These are phyloP conservation scores for Cyclocybe cylindracea DNA, from an alignment of 768 basidiomycete genomes.

Conservation along the genomic window DNA sequence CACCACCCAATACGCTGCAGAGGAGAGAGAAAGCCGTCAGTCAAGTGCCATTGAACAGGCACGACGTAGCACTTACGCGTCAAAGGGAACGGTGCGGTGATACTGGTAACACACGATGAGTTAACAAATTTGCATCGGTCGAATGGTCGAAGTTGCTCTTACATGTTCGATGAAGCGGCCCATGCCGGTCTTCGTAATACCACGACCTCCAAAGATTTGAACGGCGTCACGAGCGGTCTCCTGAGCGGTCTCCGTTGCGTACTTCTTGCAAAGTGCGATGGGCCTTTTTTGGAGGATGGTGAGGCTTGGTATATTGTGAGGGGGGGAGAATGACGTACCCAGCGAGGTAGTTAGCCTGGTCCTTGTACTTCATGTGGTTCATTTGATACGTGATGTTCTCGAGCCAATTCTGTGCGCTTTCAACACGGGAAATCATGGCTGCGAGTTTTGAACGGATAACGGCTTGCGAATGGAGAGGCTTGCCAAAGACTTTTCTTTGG, in stretches of 20 bases:
- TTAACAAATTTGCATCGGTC: background rate
- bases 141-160: slow-evolving; percentile 19
- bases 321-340: slow-evolving; percentile 44
- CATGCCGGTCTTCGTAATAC: slow-evolving; percentile 76
- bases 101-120: slow-evolving; percentile 39
- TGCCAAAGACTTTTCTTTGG: slow-evolving; percentile 81
- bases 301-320: background rate
- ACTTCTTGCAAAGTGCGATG: slow-evolving; percentile 81
- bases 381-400: slow-evolving; percentile 89
- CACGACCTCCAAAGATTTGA: slow-evolving; percentile 81
- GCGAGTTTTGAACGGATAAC: slow-evolving; percentile 81
- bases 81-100: slow-evolving; percentile 66
- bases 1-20: slow-evolving; percentile 18
- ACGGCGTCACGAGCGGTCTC: slow-evolving; percentile 79
- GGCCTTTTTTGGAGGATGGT: slow-evolving; percentile 45
- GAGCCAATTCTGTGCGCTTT: slow-evolving; percentile 83
- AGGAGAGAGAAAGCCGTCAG: background rate
- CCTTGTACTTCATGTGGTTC: slow-evolving; percentile 81
- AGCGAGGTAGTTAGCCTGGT: slow-evolving; percentile 72
- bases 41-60: background rate
- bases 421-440: slow-evolving; percentile 77
- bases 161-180: slow-evolving; percentile 72
- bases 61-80: slow-evolving; percentile 41
- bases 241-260: slow-evolving; percentile 72
- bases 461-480: slow-evolving; percentile 64